Conservation (phyloP, 2,329 filamentous ascomycete genomes). For the Curvularia sp. region DNA sequence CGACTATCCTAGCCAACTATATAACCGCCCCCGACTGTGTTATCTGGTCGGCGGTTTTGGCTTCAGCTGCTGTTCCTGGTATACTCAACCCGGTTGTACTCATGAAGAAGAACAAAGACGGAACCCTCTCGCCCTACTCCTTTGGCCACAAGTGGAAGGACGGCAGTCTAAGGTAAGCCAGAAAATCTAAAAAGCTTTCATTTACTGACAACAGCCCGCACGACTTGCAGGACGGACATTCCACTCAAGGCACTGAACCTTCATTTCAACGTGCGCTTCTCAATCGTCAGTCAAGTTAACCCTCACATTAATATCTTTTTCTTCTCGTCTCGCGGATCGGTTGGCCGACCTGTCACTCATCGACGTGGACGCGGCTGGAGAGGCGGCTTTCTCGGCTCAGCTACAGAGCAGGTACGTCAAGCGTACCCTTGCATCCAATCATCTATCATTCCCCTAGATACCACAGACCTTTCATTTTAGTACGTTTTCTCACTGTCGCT, state of each 20-base stretch:
- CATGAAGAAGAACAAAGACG: constrained; percentile 82
- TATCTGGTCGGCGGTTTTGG: constrained; percentile 95
- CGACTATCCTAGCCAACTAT: constrained; percentile 91
- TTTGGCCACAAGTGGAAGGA: constrained; percentile 99
- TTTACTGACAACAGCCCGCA: neutral
- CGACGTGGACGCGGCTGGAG: constrained; percentile 93
- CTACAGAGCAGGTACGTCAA: constrained; percentile 72
- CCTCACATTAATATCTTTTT: constrained; percentile 99
- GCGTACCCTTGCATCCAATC: neutral
- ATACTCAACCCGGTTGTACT: constrained; percentile 95
- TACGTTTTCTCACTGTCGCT: neutral
- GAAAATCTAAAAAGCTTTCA: neutral
- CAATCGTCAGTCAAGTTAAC: constrained; percentile 86
- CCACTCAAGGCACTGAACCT: constrained; percentile 92
- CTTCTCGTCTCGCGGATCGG: constrained; percentile 90
- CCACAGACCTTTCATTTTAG: neutral
- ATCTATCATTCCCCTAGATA: neutral
- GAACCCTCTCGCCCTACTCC: constrained; percentile 83
- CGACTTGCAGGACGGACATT: constrained; percentile 76
- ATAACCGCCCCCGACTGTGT: constrained; percentile 95
- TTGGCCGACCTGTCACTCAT: constrained; percentile 93
- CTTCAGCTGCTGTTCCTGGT: constrained; percentile 92
- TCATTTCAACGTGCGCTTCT: constrained; percentile 98
- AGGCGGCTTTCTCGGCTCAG: constrained; percentile 90
- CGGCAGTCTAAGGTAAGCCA: constrained; percentile 69